phyloP scores from a whole-genome alignment of 78 protist species.

The Guillardia theta region DNA sequence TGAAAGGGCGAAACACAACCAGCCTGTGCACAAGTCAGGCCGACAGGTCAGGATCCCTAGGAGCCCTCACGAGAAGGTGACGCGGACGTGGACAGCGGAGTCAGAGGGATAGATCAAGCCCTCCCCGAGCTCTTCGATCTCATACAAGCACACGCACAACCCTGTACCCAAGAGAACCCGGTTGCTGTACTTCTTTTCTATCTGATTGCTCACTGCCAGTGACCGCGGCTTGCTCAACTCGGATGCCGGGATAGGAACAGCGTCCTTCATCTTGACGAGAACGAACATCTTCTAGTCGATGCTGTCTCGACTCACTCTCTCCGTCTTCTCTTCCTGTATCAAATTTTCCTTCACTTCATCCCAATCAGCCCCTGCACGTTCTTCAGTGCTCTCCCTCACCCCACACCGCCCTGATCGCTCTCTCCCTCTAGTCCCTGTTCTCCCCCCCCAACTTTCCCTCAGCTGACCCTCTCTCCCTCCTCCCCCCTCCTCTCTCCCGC shows the following conservation, averaged over 20 bases:
- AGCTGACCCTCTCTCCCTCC: too few species aligned
- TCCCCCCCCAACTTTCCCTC: too few species aligned
- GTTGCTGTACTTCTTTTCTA: not conserved
- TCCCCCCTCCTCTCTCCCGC: too few species aligned
- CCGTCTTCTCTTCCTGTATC: too few species aligned
- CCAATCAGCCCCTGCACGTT: too few species aligned
- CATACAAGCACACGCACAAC: not conserved
- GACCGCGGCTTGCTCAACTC: not conserved
- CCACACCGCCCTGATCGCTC: too few species aligned
- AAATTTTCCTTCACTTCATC: too few species aligned
- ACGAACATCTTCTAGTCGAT: too few species aligned
- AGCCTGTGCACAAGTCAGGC: not conserved
- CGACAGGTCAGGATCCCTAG: not conserved
- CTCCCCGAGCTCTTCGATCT: not conserved
- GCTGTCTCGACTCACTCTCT: too few species aligned
- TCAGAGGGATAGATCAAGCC: constrained; percentile 11
- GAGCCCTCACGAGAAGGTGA: not conserved
- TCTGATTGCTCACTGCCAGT: not conserved
- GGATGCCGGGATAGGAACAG: not conserved
- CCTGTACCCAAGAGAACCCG: not conserved
- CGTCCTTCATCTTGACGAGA: not conserved
- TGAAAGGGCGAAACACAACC: not conserved
- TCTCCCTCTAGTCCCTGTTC: too few species aligned
- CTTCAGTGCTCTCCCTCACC: too few species aligned
- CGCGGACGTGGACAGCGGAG: not conserved